Base-by-base conservation (phyloP, 768 basidiomycete species). In the Amyloporia xantha region DNA sequence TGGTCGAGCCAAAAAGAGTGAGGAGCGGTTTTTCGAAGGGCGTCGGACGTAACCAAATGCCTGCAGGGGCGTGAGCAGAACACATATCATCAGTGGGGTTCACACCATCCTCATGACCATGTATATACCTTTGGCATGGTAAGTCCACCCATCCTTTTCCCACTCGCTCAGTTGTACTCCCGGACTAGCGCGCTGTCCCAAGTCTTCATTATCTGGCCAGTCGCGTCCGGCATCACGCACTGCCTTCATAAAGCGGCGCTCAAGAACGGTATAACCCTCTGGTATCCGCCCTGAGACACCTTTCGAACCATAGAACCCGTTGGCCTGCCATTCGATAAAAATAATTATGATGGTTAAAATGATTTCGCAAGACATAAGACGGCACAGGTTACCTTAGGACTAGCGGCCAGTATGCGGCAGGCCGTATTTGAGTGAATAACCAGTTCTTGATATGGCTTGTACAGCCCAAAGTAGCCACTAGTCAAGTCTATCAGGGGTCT, bases 241-340 rank as follows among this genome's bases (percentile, higher is more conserved):
- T 3, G 82, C 82, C 21, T 60, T 65, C 79, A 88, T 86, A 62
- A 99, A 99, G 21, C 78, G 74, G 50, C 89, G 80, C 58, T 96
- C 92, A 41, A 91, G 74, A 13, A 89, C 62, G 0, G 93, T 96
- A 62, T 99, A 99, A 0, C 84, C 96, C 64, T 95, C 95, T 4
- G 96, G 96, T 57, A 99, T 93, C 49, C 91, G 79, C 11, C 90
- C 85, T 9, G 95, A 98, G 12, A 97, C 69, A 1, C 96, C 96
- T 41, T 71, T 75, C 2, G 94, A 96, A 2, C 84, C 85, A 62
- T 81, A 91, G 64, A 99, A 99, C 0, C 96, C 96, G 60, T 99
- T 99, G 19, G 96, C 92, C 92, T 97, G 49, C n/a, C n/a, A n/a
- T n/a, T n/a, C n/a, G n/a, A n/a, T n/a, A n/a, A n/a, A n/a, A n/a